Percentiles rank a stretch among this genome's conserved stretches.
These are phyloP conservation scores for Phenoliferia sp. DNA, from an alignment of 1,284 basidiomycete genomes.

Conservation along the genomic window DNA sequence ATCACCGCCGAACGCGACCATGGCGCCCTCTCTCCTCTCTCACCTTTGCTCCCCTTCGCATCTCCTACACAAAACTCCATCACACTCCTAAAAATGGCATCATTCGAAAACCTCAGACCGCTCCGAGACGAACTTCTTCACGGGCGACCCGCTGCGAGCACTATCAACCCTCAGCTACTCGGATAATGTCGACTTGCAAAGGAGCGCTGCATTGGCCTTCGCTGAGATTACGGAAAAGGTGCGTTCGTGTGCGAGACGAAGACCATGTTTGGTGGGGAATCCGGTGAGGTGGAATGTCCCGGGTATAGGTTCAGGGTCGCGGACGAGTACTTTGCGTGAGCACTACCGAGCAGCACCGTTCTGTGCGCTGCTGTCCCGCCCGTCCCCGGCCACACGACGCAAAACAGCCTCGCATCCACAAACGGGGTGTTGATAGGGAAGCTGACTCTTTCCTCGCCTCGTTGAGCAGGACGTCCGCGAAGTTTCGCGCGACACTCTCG, in stretches of 20 bases:
- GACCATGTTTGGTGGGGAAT: neutral
- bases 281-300: neutral
- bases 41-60: neutral
- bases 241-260: neutral
- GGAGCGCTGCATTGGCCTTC: slow-evolving; percentile 95
- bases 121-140: slow-evolving; percentile 92
- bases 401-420: too few species aligned
- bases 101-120: slow-evolving; percentile 58
- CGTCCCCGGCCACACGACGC: too few species aligned
- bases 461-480: slow-evolving; percentile 72
- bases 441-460: neutral
- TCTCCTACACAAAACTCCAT: slow-evolving; percentile 15
- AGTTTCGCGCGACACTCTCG: slow-evolving; percentile 93
- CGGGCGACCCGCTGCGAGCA: slow-evolving; percentile 83
- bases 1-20: neutral
- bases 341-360: too few species aligned
- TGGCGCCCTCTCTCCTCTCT: neutral
- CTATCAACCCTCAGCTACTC: slow-evolving; percentile 97
- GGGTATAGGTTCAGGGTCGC: neutral
- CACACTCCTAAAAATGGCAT: slow-evolving; percentile 7
- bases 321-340: too few species aligned
- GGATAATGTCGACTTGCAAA: slow-evolving; percentile 98
- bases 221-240: slow-evolving; percentile 97
- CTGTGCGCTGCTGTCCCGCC: too few species aligned
- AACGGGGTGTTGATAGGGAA: neutral